Conservation (phyloP, 75 land plant species). For the Chamaecyparis obtusa region DNA sequence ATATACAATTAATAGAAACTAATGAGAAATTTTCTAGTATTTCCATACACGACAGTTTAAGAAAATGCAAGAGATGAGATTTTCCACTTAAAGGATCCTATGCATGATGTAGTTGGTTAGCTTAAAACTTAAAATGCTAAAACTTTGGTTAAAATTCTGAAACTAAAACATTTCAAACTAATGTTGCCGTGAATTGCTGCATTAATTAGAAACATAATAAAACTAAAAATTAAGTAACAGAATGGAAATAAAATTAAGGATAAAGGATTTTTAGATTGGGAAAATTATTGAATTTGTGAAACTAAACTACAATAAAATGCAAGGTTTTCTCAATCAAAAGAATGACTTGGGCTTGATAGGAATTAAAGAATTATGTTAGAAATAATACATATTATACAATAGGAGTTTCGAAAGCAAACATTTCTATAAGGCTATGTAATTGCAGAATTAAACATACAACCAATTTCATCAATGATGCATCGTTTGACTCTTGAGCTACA, state of each 20-base stretch:
- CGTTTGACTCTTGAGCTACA: neutral
- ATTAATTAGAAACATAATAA: neutral
- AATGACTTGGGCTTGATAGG: neutral
- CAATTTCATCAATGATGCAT: neutral
- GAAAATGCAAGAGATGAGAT: neutral
- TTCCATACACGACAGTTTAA: neutral
- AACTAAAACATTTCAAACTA: neutral
- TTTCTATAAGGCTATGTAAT: neutral
- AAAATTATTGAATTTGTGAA: neutral
- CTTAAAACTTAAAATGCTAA: neutral
- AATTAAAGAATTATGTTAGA: neutral
- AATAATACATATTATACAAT: neutral
- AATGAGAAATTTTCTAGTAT: neutral
- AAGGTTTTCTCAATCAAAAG: neutral
- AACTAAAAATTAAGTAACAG: neutral
- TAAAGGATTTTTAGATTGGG: neutral
- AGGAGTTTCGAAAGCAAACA: neutral
- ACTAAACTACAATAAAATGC: neutral
- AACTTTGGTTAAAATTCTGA: neutral
- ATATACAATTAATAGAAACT: constrained; percentile 3
- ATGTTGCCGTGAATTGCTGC: neutral
- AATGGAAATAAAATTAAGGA: neutral
- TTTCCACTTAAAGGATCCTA: neutral
- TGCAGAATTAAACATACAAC: neutral
- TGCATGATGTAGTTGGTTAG: neutral